Evolutionary conservation across 768 basidiomycete species (phyloP).

Genomic region (Lactifluus pinguis): DNA sequence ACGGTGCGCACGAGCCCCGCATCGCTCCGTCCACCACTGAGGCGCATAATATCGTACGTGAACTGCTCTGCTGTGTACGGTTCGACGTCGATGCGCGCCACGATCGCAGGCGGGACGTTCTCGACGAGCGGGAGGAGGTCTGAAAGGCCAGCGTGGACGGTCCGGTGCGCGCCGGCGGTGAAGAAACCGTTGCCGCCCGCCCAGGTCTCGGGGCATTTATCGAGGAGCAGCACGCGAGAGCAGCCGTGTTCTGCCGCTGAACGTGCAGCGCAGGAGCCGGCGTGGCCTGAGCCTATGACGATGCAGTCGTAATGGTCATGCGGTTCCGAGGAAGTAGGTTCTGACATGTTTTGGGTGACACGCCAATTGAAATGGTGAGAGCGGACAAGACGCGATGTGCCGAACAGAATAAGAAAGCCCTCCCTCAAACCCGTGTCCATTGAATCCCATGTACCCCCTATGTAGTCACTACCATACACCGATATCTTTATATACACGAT

Average conservation of each 20-base stretch:
- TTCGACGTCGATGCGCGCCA: constrained; percentile 43
- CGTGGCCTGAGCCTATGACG: constrained; percentile 58
- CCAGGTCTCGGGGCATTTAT: constrained; percentile 58
- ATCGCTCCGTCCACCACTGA: constrained; percentile 44
- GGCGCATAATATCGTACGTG: constrained; percentile 49
- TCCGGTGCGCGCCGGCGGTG: constrained; percentile 61
- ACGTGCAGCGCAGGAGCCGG: constrained; percentile 57
- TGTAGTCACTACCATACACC: background rate
- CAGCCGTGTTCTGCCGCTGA: constrained; percentile 53
- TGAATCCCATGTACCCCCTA: background rate
- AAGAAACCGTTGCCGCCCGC: constrained; percentile 66
- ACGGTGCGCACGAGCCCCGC: constrained; percentile 40
- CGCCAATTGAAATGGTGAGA: too few species aligned
- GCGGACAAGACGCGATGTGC: background rate
- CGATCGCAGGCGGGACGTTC: constrained; percentile 37
- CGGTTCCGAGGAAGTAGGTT: background rate
- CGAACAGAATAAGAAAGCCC: too few species aligned
- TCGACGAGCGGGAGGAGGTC: constrained; percentile 49
- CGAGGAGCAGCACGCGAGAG: constrained; percentile 50
- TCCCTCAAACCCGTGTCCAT: background rate
- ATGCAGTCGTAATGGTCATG: constrained; percentile 37
- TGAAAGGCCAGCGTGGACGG: constrained; percentile 48
- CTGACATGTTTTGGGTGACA: background rate
- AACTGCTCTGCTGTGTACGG: constrained; percentile 51
- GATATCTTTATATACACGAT: background rate